These are phyloP conservation scores for Mortierella sp. DNA, from an alignment of 371 early-diverging fungal species.

Conservation along the genomic window DNA sequence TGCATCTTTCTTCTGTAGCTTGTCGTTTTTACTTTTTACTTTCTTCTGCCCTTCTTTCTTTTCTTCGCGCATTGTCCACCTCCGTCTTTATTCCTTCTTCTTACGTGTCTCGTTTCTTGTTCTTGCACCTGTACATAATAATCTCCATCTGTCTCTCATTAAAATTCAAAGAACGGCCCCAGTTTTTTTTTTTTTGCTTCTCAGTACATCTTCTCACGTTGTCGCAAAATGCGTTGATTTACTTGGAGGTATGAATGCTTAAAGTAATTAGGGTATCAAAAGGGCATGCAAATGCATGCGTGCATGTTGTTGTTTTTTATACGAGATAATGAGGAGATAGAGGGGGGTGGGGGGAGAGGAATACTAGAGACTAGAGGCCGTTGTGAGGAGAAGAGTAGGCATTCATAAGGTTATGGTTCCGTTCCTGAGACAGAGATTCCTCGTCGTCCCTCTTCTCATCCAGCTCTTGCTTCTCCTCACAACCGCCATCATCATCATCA, in stretches of 20 bases:
- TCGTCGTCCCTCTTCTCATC: background rate
- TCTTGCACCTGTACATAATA: background rate
- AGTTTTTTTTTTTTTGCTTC: background rate
- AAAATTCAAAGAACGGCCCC: background rate
- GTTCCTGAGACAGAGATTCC: background rate
- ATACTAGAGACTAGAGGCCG: background rate
- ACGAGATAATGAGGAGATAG: background rate
- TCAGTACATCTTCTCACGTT: background rate
- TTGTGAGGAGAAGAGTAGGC: background rate
- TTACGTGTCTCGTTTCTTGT: background rate
- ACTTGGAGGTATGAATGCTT: background rate
- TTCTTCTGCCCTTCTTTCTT: too few relatives aligned
- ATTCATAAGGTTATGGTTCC: background rate
- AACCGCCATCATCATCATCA: background rate
- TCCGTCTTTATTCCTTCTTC: background rate
- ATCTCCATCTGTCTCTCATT: background rate
- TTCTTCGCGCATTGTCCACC: background rate
- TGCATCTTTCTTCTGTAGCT: background rate
- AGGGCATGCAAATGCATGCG: too few relatives aligned
- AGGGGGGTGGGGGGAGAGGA: background rate
- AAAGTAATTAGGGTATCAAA: background rate
- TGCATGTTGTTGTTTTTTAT: background rate
- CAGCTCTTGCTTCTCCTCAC: background rate
- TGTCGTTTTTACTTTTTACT: background rate
- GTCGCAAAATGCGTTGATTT: background rate